Percentiles rank a stretch among this genome's conserved stretches.
phyloP scores from a whole-genome alignment of 257 asterid species.

The Nicotiana paniculata region DNA sequence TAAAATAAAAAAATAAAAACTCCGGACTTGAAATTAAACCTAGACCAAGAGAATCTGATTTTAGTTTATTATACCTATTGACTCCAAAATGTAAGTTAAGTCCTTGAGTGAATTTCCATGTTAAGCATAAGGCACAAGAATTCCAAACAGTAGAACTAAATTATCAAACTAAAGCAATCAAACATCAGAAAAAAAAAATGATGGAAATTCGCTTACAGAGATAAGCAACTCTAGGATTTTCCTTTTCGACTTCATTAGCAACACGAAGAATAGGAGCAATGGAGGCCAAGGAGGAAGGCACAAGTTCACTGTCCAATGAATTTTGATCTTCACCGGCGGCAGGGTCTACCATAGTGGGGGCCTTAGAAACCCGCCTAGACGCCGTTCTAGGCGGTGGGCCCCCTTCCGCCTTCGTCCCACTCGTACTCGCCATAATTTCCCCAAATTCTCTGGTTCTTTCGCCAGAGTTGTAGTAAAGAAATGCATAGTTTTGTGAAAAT shows the following conservation, averaged over 20 bases:
- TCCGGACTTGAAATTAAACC: background rate
- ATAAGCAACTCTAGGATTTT: constrained; percentile 67
- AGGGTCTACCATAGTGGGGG: constrained; percentile 61
- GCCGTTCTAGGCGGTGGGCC: constrained; percentile 55
- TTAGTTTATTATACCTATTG: background rate
- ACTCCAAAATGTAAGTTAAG: background rate
- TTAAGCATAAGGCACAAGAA: background rate
- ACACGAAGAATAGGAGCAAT: constrained; percentile 91
- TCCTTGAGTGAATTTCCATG: background rate
- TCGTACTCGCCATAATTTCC: constrained; percentile 74
- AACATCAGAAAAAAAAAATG: background rate
- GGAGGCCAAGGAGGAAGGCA: constrained; percentile 81
- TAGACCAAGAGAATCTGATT: background rate
- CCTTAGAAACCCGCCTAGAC: constrained; percentile 51
- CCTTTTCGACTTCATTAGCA: constrained; percentile 76
- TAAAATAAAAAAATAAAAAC: background rate
- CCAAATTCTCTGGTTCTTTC: constrained; percentile 9
- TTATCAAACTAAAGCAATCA: background rate
- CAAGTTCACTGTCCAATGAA: constrained; percentile 81
- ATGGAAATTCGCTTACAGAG: constrained; percentile 43
- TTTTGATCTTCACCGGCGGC: constrained; percentile 42
- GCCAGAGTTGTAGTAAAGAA: constrained; percentile 14
- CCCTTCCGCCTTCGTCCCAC: constrained; percentile 63
- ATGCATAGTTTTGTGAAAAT: constrained; percentile 8
- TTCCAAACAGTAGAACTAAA: background rate